Base-by-base conservation (phyloP, 257 asterid genomes). In the Buddleja alternifolia region DNA sequence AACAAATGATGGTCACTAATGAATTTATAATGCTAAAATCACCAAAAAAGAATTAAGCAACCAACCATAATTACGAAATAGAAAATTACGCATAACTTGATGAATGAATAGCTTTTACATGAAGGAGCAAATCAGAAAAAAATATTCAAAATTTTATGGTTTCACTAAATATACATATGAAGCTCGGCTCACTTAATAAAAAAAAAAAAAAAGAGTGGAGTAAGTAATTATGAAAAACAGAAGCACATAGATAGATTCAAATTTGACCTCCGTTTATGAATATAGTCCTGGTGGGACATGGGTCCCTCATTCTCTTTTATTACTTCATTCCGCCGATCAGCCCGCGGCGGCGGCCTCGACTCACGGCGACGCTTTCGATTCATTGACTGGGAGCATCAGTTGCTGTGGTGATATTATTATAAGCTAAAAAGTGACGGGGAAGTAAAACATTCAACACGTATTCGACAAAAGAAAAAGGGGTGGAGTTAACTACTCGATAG, bases 261-360 rank as follows among this genome's bases (percentile, higher is more conserved):
- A 62, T 61, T 20, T 37, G 32, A 90, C 97, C 97, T 86, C 67
- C 79, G 74, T 50, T 85, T 87, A 44, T 74, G 79, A 58, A 91
- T 84, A 63, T 89, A 91, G 8, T 88, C 90, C 50, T 78, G 82
- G 80, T 91, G 97, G 66, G 96, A 83, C 95, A 91, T 81, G 41
- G 95, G 93, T 39, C 85, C 80, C 51, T 84, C 88, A 54, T 65
- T 66, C 63, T 71, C 81, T 44, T 75, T 78, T 37, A n/a, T n/a
- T n/a, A 53, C 71, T 45, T 72, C 79, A 36, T 29, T 20, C 24
- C 15, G 60, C 60, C 15, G 80, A 58, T 73, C 73, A 36, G 6
- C 8, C 11, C 23, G 63, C 9, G 73, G 63, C 62, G 73, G 75
- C 54, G 79, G 77, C 65, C 69, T 70, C 41, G 56, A 39, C 37